Base-by-base conservation (phyloP, 176 grass and related monocot species). In the Musa schizocarpa region DNA sequence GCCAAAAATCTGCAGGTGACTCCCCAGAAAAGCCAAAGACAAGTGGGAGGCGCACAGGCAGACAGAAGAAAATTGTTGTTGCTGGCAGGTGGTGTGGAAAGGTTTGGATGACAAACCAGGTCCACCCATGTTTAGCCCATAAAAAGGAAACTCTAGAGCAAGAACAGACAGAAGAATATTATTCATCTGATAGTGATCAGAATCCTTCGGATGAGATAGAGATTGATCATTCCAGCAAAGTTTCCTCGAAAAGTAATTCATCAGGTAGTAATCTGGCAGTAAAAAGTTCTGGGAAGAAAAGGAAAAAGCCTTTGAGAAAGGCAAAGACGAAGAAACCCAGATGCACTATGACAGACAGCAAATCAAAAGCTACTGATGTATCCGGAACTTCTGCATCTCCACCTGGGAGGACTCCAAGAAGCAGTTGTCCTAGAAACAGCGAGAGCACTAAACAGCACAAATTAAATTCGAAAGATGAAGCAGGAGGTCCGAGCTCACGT, bases 101-200 rank as follows among this genome's bases (percentile, higher is more conserved):
- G 83, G 77, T 86, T 85, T 99, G 95, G 95, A 99, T 99, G 95
- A 89, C 95, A 53, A 99, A 92, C 76, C 90, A 99, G 75, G 95
- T 99, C 16, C 95, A 94, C 82, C 88, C 86, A 29, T 85, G 83
- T 83, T 86, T 99, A 87, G 76, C 76, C 26, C 76, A 13, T 84
- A 63, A 78, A 54, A 81, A 73, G 53, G 88, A 86, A 80, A 64
- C 73, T 68, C 61, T 85, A 9, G 70, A 81, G 2, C 73, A 43
- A 11, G 76, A 77, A 69, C 68, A 80, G 70, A 48, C 52, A 51
- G 72, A 80, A 81, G 78, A 27, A 53, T 77, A 71, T 23, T 73
- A 34, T 69, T 81, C 70, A 14, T 9, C 54, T 9, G 13, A 53
- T 26, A 20, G 74, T 64, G 24, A 70, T 80, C 66, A 78, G 29